Percentiles rank a stretch among this genome's conserved stretches.
Conservation (phyloP, 257 asterid species). For the Jaltomata sinuosa region DNA sequence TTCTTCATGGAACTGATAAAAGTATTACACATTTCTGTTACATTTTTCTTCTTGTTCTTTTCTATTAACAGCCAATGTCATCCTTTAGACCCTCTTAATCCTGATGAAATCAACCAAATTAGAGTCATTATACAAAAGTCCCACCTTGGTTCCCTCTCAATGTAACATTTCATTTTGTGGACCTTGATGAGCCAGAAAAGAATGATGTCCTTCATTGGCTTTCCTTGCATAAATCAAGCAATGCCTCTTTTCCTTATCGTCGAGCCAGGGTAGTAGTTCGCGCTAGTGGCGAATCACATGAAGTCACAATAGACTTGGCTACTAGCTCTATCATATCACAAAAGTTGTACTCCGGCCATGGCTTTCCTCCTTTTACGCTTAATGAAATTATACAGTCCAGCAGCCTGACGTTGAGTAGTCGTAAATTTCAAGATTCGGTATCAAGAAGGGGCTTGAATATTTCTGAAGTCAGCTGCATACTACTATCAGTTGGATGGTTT, state of each 20-base stretch:
- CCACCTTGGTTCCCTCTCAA: slow-evolving; percentile 4
- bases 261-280: slow-evolving; percentile 39
- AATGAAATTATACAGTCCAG: slow-evolving; percentile 34
- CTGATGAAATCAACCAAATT: slow-evolving; percentile 32
- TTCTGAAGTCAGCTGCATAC: slow-evolving; percentile 53
- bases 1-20: background rate
- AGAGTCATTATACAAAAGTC: slow-evolving; percentile 9
- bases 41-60: background rate
- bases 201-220: slow-evolving; percentile 43
- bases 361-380: slow-evolving; percentile 45
- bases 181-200: slow-evolving; percentile 23
- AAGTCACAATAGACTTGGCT: slow-evolving; percentile 35
- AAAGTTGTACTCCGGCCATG: slow-evolving; percentile 30
- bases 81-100: slow-evolving; percentile 66
- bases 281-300: slow-evolving; percentile 22
- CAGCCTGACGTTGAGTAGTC: slow-evolving; percentile 17
- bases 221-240: slow-evolving; percentile 7
- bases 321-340: slow-evolving; percentile 25
- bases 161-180: slow-evolving; percentile 2
- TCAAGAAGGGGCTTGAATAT: slow-evolving; percentile 42
- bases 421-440: slow-evolving; percentile 40
- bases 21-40: background rate
- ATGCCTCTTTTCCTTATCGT: slow-evolving; percentile 25
- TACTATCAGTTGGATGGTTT: slow-evolving; percentile 58
- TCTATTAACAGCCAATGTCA: slow-evolving; percentile 13